phyloP scores from a whole-genome alignment of 495 filamentous ascomycete species.

The Lepidopterella palustris region DNA sequence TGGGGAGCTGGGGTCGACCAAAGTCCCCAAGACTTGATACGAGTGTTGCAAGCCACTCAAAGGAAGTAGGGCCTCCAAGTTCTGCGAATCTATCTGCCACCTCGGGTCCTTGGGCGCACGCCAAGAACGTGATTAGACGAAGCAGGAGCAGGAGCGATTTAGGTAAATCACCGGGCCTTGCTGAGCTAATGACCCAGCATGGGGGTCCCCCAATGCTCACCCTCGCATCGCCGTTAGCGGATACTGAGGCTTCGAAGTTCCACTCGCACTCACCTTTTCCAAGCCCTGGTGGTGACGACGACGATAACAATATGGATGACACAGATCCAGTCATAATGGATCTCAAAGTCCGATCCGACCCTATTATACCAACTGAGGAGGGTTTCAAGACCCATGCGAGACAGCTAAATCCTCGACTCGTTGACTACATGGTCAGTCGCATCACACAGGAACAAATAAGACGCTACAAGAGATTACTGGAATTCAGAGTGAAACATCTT shows the following conservation, averaged over 20 bases:
- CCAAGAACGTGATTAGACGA: constrained; percentile 51
- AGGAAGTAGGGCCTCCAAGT: constrained; percentile 19
- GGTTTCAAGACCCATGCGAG: constrained; percentile 74
- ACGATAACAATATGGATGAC: constrained; percentile 44
- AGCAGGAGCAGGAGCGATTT: constrained; percentile 72
- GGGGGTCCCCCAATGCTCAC: constrained; percentile 55
- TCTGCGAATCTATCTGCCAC: constrained; percentile 47
- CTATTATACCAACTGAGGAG: constrained; percentile 59
- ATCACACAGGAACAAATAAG: constrained; percentile 72
- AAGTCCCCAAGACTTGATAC: constrained; percentile 33
- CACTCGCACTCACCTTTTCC: constrained; percentile 29
- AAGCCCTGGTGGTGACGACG: constrained; percentile 49
- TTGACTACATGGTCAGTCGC: constrained; percentile 68
- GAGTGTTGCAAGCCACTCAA: constrained; percentile 13
- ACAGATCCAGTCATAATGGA: constrained; percentile 30
- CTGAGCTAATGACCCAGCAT: constrained; percentile 41
- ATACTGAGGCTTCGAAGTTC: constrained; percentile 20
- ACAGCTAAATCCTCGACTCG: constrained; percentile 62
- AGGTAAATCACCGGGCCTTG: constrained; percentile 37
- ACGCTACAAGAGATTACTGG: constrained; percentile 74
- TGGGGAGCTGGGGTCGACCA: constrained; percentile 28
- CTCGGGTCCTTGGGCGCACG: constrained; percentile 36
- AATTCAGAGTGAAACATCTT: constrained; percentile 63
- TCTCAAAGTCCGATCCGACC: constrained; percentile 42
- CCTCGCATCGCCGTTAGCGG: constrained; percentile 40